A percentile compares a stretch with the other conserved stretches of the same genome.
These are phyloP conservation scores for Inga leiocalycina DNA, from an alignment of 306 rosid species.

Conservation along the genomic window DNA sequence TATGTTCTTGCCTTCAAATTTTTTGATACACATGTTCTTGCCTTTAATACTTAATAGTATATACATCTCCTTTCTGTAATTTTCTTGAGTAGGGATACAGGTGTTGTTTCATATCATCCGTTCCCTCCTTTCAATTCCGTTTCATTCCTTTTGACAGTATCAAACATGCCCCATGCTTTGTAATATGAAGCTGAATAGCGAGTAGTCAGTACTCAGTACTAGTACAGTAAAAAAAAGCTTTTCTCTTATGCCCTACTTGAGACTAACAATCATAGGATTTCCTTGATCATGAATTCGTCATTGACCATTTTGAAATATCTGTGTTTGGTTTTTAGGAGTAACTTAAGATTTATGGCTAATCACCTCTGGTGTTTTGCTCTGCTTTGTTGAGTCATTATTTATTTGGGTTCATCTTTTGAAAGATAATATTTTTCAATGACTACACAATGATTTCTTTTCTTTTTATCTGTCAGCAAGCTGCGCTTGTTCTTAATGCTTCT, in stretches of 20 bases:
- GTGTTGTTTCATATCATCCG: neutral
- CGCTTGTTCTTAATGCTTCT: constrained; percentile 92
- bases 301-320: neutral
- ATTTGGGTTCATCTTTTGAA: neutral
- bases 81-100: neutral
- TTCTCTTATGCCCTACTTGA: neutral
- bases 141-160: neutral
- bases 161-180: neutral
- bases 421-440: constrained; percentile 13
- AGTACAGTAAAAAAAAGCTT: neutral
- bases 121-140: neutral
- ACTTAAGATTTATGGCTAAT: neutral
- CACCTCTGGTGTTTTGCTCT: constrained; percentile 11
- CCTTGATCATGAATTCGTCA: neutral
- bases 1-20: neutral
- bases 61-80: neutral
- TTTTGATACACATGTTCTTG: neutral
- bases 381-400: neutral
- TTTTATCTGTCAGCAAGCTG: constrained; percentile 72
- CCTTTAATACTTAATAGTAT: neutral
- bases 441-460: constrained; percentile 25
- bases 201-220: neutral
- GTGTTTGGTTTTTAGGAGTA: neutral
- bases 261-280: neutral
- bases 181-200: neutral